These are phyloP conservation scores for Phytomonas francai DNA, from an alignment of 208 protist species.

Conservation along the genomic window DNA sequence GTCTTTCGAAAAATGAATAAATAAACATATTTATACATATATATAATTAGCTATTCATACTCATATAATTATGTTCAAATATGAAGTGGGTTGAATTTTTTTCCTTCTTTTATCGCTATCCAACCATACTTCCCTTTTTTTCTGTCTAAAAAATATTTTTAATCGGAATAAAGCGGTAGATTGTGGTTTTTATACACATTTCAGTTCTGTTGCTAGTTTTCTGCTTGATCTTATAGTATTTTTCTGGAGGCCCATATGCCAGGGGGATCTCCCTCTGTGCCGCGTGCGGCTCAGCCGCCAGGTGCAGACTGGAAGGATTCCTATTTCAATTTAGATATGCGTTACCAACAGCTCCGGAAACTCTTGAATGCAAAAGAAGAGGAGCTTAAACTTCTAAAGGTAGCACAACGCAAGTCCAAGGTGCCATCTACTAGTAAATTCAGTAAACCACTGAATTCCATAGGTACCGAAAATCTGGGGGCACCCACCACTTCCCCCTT, in stretches of 20 bases:
- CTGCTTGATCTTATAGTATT: slow-evolving; percentile 1
- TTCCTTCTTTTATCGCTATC: neutral
- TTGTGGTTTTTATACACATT: slow-evolving; percentile 2
- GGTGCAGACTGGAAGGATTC: slow-evolving; percentile 76
- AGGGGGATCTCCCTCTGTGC: neutral
- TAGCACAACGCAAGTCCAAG: slow-evolving; percentile 37
- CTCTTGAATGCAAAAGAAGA: slow-evolving; percentile 57
- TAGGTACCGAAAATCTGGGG: neutral
- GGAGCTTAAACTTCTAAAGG: slow-evolving; percentile 70
- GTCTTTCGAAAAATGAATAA: neutral
- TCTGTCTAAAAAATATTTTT: slow-evolving; percentile 6
- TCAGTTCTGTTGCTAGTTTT: neutral
- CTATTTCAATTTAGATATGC: slow-evolving; percentile 70
- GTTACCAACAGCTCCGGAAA: slow-evolving; percentile 70
- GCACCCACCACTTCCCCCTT: neutral
- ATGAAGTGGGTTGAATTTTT: neutral
- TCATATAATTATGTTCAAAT: slow-evolving; percentile 8
- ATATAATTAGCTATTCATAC: neutral
- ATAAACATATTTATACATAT: slow-evolving; percentile 5
- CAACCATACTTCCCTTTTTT: neutral
- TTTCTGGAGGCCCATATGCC: neutral
- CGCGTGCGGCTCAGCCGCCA: slow-evolving; percentile 27
- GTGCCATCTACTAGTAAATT: slow-evolving; percentile 7
- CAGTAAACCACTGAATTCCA: neutral
- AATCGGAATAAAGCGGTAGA: neutral